Evolutionary conservation across 768 basidiomycete species (phyloP), one percentile per base, ranked within the genome.

Genomic region (Phylloporus sp.): DNA sequence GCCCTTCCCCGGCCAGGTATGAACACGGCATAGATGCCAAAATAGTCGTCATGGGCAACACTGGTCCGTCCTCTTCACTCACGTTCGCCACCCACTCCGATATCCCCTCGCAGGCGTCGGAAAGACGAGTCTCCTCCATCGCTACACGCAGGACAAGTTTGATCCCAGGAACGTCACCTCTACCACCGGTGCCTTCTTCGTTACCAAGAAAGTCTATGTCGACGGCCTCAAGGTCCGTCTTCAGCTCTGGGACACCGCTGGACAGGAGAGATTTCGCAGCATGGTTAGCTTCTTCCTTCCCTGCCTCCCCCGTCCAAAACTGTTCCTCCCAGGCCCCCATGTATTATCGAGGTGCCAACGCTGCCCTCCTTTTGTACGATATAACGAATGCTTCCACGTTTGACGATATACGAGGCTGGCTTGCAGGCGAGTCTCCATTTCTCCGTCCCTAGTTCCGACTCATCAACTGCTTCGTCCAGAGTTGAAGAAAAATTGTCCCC

Each of bases 281-380:
- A 90, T 93, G 87, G 88, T 88, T 50, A 34, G 80, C 69, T 18
- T 40, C 37, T 18, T 13, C 38, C 15, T 21, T 38, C 26, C 21
- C 20, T 23, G 6, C 29, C 38, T 42, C 32, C 38, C 39, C 18
- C 22, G 35, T 48, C 53, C 45, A 36, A 48, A 49, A 41, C 56
- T 42, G 42, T 53, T 55, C 15, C 36, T 36, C 36, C 39, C 58
- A 90, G 90, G 92, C 92, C 58, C 90, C 90, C 56, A 92, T 95
- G 85, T 95, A 94, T 73, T 94, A 94, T 77, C 83, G 91, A 70
- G 91, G 91, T 64, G 90, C 93, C 60, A 89, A 94, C 64, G 93
- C 92, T 55, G 93, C 93, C 29, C 78, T 97, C 53, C 76, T 96
- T 57, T 77, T 95, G 64, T 97, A 97, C 71, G 93, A 97, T 75